phyloP scores from a whole-genome alignment of 306 rosid species.

The Datisca glomerata region DNA sequence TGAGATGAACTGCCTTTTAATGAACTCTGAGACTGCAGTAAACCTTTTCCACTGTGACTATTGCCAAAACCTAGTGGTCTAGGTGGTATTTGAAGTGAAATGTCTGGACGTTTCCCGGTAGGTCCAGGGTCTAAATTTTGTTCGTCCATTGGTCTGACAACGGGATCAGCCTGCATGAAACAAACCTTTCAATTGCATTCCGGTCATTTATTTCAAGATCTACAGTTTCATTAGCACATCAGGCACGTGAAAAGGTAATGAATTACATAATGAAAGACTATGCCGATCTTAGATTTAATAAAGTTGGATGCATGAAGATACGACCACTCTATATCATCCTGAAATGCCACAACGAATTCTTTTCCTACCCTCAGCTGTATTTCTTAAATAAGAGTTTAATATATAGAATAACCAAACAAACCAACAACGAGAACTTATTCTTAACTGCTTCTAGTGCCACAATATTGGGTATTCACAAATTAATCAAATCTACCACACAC shows the following conservation, averaged over 20 bases:
- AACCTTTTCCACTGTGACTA: slow-evolving; percentile 41
- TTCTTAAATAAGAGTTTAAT: too few relatives aligned
- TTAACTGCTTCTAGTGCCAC: too few relatives aligned
- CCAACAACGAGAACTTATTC: too few relatives aligned
- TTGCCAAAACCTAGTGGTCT: slow-evolving; percentile 50
- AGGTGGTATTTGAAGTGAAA: slow-evolving; percentile 91
- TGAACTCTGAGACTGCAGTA: slow-evolving; percentile 70
- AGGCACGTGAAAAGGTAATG: neutral
- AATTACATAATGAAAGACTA: neutral
- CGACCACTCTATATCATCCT: too few relatives aligned
- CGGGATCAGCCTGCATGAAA: slow-evolving; percentile 28
- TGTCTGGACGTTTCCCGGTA: slow-evolving; percentile 63
- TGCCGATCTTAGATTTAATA: too few relatives aligned
- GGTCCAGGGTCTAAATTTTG: slow-evolving; percentile 29
- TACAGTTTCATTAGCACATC: neutral
- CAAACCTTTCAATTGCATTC: slow-evolving; percentile 1
- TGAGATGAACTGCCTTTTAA: slow-evolving; percentile 38
- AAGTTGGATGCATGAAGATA: neutral
- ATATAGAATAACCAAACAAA: too few relatives aligned
- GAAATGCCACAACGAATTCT: too few relatives aligned
- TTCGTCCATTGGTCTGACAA: slow-evolving; percentile 19
- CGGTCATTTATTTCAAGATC: neutral
- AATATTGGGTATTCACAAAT: too few relatives aligned
- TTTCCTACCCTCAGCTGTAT: too few relatives aligned
- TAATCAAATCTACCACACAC: too few relatives aligned